Conservation (phyloP, 306 rosid species). For the Oemleria cerasiformis region DNA sequence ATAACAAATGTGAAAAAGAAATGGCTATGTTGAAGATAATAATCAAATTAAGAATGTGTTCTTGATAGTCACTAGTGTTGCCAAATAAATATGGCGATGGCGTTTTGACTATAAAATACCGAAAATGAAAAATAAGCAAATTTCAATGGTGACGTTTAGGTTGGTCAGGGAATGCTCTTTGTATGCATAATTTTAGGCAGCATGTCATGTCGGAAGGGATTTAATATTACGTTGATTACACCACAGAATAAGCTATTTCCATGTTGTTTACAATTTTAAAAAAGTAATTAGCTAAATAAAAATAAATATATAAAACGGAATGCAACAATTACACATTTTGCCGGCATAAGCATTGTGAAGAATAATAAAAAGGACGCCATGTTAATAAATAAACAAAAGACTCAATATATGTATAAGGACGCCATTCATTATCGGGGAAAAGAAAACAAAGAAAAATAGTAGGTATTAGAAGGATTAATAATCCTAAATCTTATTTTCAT, state of each 20-base stretch:
- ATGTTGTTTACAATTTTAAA: neutral
- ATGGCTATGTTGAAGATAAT: no score
- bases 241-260: conserved; percentile 4
- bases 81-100: neutral
- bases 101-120: neutral
- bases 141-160: neutral
- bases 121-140: neutral
- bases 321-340: neutral
- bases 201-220: conserved; percentile 32
- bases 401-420: conserved; percentile 11
- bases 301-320: neutral
- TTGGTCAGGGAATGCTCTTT: conserved; percentile 15
- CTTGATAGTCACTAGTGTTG: neutral
- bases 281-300: neutral
- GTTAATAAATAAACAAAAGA: neutral
- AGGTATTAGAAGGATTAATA: neutral
- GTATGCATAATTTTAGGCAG: conserved; percentile 23
- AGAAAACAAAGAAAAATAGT: no score
- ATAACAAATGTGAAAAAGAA: no score
- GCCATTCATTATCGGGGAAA: neutral
- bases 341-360: conserved; percentile 20
- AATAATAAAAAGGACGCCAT: neutral
- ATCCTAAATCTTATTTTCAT: neutral
- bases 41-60: neutral
- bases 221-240: conserved; percentile 16